Evolutionary conservation across 257 asterid genomes (phyloP), one percentile per base, ranked within the genome.

Genomic region (Forsythia viridissima): DNA sequence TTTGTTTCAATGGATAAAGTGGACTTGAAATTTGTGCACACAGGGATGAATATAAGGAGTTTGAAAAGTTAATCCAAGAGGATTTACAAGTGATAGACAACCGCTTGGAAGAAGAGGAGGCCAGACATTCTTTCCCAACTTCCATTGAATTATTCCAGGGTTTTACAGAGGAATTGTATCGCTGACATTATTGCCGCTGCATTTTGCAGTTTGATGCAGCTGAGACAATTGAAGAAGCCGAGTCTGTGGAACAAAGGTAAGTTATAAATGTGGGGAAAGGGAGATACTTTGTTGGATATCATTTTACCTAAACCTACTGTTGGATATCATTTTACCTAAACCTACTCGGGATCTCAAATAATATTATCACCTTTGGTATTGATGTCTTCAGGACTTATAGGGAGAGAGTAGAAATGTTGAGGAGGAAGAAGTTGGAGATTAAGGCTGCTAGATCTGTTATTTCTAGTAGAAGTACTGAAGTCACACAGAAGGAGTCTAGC

Each of bases 91-190:
- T 88, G 82, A 79, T 95, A 34, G 98, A 95, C 83, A 88, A 88
- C 82, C 94, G 94, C 30, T 38, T 95, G 92, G 99, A 95, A 91
- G 98, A 95, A 87, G 99, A 95, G 78, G 99, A 93, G 99, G 99
- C 91, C 30, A 78, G 77, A 6, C 75, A n/a, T 52, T 37, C 73
- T 71, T 68, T 80, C 24, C 38, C 15, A 10, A 63, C 72, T 75
- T 79, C 61, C 78, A 61, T 72, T 55, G 24, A 51, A 73, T 20
- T 66, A 63, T 63, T 15, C 2, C 40, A 34, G 72, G 70, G 52
- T 20, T 51, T 80, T 43, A 40, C 42, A 37, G n/a, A 70, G 71
- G 59, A 78, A 68, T 36, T 71, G 70, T 61, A n/a, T 78, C 30
- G 69, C 79, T 72, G 70, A 83, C 80, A 66, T 41, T 39, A 16